Evolutionary conservation across 2,329 filamentous ascomycete genomes (phyloP), one percentile per base, ranked within the genome.

Genomic region (Claviceps sp.): DNA sequence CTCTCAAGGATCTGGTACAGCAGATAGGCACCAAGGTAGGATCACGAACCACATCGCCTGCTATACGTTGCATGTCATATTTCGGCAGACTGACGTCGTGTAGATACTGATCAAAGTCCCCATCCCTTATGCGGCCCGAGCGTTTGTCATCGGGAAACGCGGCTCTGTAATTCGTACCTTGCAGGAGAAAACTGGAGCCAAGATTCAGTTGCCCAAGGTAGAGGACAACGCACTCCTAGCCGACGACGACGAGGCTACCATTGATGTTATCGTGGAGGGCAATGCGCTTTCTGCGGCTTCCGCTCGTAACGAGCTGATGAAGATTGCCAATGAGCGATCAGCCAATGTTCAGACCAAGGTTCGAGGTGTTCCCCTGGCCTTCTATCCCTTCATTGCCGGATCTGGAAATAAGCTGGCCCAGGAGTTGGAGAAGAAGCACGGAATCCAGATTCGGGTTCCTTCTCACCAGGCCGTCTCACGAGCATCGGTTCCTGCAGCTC

Each of bases 331-430:
- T 60, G 89, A 96, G 68, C 83, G 88, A 55, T 83, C 86, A 50
- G 85, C 88, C 51, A 91, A 85, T 59, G 79, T 90, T 62, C 93
- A 80, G 69, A 77, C 88, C 52, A 88, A 86, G 60, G 70, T 98
- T 57, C 88, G 84, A 67, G 82, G 83, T 47, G 85, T 98, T 54
- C 90, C 93, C 7, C 80, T 88, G 26, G 89, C 95, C 65, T 94
- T 93, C 68, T 98, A 93, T 69, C 91, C 91, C 50, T 98, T 98
- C 73, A 84, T 98, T 66, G 85, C 88, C 23, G 89, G 89, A 47
- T 80, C 84, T 9, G 79, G 85, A 64, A 87, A 89, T 64, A 73
- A 78, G 46, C 72, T 80, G 49, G 70, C 88, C 51, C 75, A 79
- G 57, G 77, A 78, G 39, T 74, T 95, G 50, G 85, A 91, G 67